A percentile compares a stretch with the other conserved stretches of the same genome.
phyloP scores from a whole-genome alignment of 768 basidiomycete genomes.

The Krasilnikovozyma curviuscula region DNA sequence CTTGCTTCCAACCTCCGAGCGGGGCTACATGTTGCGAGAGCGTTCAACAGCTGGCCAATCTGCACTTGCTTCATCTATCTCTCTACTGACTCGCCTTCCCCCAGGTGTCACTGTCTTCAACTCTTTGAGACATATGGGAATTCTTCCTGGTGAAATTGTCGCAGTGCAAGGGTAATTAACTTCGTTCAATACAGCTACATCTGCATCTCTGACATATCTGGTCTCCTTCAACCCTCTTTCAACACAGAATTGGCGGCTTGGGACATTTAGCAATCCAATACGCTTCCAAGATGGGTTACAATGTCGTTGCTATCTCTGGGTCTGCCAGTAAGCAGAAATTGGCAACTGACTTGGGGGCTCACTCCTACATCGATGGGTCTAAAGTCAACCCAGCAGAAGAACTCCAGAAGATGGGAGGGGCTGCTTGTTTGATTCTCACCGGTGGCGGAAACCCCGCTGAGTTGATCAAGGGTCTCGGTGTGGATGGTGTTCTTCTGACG shows the following conservation, averaged over 20 bases:
- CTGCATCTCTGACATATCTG: not conserved
- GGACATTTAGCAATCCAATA: constrained; percentile 28
- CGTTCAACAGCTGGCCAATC: too few species aligned
- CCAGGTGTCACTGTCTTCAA: constrained; percentile 27
- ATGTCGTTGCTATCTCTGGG: constrained; percentile 26
- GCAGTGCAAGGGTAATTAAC: constrained; percentile 28
- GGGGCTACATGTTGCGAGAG: too few species aligned
- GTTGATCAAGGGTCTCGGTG: constrained; percentile 12
- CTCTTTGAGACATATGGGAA: constrained; percentile 16
- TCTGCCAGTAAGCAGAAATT: constrained; percentile 23
- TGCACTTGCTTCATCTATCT: too few species aligned
- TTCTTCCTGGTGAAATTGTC: constrained; percentile 26
- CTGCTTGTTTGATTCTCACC: constrained; percentile 29
- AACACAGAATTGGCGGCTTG: constrained; percentile 14
- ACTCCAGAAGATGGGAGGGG: constrained; percentile 28
- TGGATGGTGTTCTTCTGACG: constrained; percentile 12
- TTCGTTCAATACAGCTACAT: not conserved
- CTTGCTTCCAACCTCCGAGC: too few species aligned
- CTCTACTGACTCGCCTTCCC: not conserved
- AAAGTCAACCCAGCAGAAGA: not conserved
- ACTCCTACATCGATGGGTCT: constrained; percentile 27
- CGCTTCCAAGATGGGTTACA: constrained; percentile 27
- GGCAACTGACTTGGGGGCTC: constrained; percentile 28
- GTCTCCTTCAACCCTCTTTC: not conserved
- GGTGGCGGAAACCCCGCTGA: constrained; percentile 5